Evolutionary conservation across 371 early-diverging fungal species (phyloP), one percentile per base, ranked within the genome.

Genomic region (Haplosporangium sp.): DNA sequence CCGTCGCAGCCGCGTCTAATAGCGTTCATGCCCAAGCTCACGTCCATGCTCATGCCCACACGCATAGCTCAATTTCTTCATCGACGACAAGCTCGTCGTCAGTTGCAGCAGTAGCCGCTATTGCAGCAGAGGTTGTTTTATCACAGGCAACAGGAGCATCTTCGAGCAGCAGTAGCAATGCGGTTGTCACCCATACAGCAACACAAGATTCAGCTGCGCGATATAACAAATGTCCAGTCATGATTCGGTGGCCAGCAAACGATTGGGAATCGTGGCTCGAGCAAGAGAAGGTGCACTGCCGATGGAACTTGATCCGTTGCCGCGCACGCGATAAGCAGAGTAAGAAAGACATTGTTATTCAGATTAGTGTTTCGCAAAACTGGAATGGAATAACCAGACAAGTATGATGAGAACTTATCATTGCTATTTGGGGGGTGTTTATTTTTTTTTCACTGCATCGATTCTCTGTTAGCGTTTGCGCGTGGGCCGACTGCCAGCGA

Each of bases 231-330:
- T 68, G 68, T 21, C 73, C 77, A 6, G 51, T 63, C 1, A 52
- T 70, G 13, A 57, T 73, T 21, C 63, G 61, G 37, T 48, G 54
- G 50, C 66, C 69, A 1, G 62, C 64, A 0, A 43, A 61, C 16
- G 73, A 79, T 12, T 79, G 80, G 80, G 80, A 79, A 52, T 10
- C 68, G 5, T 79, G 80, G 80, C 62, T 79, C n/a, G 66, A 72
- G 14, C 42, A 54, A 10, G 73, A 79, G 21, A 72, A 69, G 38
- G 36, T 40, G 1, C 37, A 65, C 46, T 67, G 72, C n/a, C 64
- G 80, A 1, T 79, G 80, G 80, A 79, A 79, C 50, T 29, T 73
- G 62, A 64, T 65, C 36, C 73, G 80, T 12, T 61, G 57, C 29
- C 61, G 80, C 2, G 57, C 64, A 11, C 73, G 80, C 2, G 80